Conservation (phyloP, 2,329 filamentous ascomycete species). For the Calonectria pauciramosa region DNA sequence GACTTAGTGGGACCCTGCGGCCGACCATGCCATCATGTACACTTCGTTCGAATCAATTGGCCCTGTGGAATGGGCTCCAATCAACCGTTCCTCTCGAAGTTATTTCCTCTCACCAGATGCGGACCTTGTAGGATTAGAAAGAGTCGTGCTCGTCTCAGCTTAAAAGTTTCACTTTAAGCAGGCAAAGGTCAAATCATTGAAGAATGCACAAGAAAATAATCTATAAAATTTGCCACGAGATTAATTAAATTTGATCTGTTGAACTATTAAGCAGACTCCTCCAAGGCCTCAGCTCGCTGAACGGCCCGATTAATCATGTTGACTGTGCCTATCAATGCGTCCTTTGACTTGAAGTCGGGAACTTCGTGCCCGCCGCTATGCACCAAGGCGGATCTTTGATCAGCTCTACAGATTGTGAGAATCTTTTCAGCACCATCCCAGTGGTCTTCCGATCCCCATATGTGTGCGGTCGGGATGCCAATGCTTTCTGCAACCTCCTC, state of each 20-base stretch:
- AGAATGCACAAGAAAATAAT: accelerated
- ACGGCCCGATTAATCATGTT: not conserved
- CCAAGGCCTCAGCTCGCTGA: not conserved
- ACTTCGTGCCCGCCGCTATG: not conserved
- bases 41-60: not conserved
- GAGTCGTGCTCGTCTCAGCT: too few relatives aligned
- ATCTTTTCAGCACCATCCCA: not conserved
- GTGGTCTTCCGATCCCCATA: not conserved
- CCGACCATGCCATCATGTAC: not conserved
- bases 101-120: too few relatives aligned
- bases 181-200: not conserved
- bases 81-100: too few relatives aligned
- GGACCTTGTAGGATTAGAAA: too few relatives aligned
- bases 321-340: not conserved
- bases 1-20: not conserved
- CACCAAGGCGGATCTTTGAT: not conserved
- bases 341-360: not conserved
- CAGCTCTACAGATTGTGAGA: not conserved
- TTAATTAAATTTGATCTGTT: not conserved
- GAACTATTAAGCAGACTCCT: not conserved
- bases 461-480: not conserved
- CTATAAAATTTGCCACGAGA: not conserved
- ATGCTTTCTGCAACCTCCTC: not conserved
- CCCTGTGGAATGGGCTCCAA: too few relatives aligned
- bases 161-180: too few relatives aligned